These are phyloP conservation scores for Rhizophagus sp. DNA, from an alignment of 192 early-diverging fungal genomes.

Conservation along the genomic window DNA sequence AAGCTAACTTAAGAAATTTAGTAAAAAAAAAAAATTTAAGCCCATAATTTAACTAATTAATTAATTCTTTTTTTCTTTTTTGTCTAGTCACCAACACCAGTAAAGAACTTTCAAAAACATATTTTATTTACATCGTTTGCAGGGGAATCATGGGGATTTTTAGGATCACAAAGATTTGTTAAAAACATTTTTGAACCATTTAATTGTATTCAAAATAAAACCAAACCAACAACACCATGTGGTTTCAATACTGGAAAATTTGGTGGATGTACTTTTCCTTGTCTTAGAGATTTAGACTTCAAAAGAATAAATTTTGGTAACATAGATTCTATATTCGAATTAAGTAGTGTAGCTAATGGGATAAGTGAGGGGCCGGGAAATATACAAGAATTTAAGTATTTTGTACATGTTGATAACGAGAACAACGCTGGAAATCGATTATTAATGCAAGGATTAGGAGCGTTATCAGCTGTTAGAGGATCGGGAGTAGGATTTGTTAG, in stretches of 20 bases:
- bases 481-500: slow-evolving; percentile 34
- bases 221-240: slow-evolving; percentile 26
- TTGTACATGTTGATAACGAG: slow-evolving; percentile 53
- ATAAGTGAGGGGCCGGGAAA: neutral
- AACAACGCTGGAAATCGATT: slow-evolving; percentile 3
- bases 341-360: slow-evolving; percentile 57
- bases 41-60: neutral
- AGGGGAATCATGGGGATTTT: slow-evolving; percentile 72
- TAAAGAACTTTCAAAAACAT: slow-evolving; percentile 58
- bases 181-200: slow-evolving; percentile 63
- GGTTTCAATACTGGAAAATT: slow-evolving; percentile 27
- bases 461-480: neutral
- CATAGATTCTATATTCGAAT: slow-evolving; percentile 73
- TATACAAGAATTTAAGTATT: slow-evolving; percentile 33
- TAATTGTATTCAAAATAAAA: slow-evolving; percentile 49
- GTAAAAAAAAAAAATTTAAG: too few species aligned
- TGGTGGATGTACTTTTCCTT: slow-evolving; percentile 64
- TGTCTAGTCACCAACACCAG: slow-evolving; percentile 42
- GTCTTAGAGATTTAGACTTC: slow-evolving; percentile 63
- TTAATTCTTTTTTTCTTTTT: neutral
- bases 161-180: slow-evolving; percentile 83
- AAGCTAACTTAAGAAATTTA: slow-evolving; percentile 18
- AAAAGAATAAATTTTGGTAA: slow-evolving; percentile 61
- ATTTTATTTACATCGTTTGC: slow-evolving; percentile 77
- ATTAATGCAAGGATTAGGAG: slow-evolving; percentile 8